Conservation (phyloP, 2,329 filamentous ascomycete species). For the Verticillium isaacii region DNA sequence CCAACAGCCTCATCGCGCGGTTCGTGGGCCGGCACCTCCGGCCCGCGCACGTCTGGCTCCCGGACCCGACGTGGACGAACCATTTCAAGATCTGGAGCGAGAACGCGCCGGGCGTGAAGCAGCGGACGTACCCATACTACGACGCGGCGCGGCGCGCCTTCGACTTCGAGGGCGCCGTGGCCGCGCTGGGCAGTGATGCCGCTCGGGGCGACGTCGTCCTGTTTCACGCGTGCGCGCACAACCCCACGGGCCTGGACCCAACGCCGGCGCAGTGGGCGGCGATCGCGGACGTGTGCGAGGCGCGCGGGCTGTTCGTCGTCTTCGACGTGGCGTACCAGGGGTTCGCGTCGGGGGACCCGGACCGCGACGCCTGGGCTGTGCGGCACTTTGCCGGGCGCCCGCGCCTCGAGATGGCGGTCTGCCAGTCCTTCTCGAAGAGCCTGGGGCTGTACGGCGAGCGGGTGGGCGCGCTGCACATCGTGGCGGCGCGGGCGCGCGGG, state of each 20-base stretch:
- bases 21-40: constrained; percentile 10
- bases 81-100: constrained; percentile 21
- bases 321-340: constrained; percentile 29
- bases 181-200: constrained; percentile 14
- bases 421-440: constrained; percentile 23
- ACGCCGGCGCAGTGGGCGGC: constrained; percentile 20
- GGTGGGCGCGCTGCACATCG: constrained; percentile 13
- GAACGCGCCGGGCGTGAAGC: constrained; percentile 11
- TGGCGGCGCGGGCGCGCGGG: not conserved
- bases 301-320: constrained; percentile 20
- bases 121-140: constrained; percentile 20
- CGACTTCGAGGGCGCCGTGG: constrained; percentile 20
- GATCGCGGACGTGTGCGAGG: constrained; percentile 20
- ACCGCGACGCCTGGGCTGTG: constrained; percentile 23
- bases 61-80: constrained; percentile 25
- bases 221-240: constrained; percentile 26
- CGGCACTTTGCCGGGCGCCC: constrained; percentile 18
- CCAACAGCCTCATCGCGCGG: constrained; percentile 6
- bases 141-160: constrained; percentile 14
- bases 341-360: constrained; percentile 24
- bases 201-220: constrained; percentile 20
- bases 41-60: constrained; percentile 19
- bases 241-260: constrained; percentile 26
- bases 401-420: constrained; percentile 16
- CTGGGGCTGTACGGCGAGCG: constrained; percentile 24